Evolutionary conservation across 345 rosid genomes (phyloP), one percentile per base, ranked within the genome.

Genomic region (Gossypium rotundifolium): DNA sequence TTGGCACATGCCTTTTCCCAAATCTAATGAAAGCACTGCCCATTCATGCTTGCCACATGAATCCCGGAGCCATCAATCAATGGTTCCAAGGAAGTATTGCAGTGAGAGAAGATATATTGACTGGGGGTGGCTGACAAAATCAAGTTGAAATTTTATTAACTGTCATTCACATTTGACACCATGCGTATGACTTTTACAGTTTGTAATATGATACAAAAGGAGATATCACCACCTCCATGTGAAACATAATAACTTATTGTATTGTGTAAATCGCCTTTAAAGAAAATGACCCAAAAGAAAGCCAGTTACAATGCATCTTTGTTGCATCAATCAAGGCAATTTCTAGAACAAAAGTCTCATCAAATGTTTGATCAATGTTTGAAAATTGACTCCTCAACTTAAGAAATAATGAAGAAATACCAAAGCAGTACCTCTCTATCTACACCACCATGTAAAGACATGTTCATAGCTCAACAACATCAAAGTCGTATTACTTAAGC

Each of bases 151-250:
- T 11, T 48, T 57, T 22, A 11, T 48, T 3, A 8, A 9, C 58
- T 49, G 72, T 51, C 8, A 27, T 51, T 9, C 12, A 27, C 45
- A 49, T 18, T 54, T 23, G 54, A 40, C 2, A n/a, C 25, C 27
- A 57, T 57, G 61, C 61, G 27, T 13, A 69, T 27, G 59, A 49
- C 59, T 49, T 33, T 69, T 69, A 49, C 45, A 69, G 72, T 69
- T 17, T 6, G 40, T 5, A 33, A 33, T 33, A 33, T 33, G 7
- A 33, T 27, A 27, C 59, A 27, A 27, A 49, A 51, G 48, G 71
- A 13, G 55, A 66, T 38, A 66, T 27, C 40, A 46, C 14, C 71
- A 66, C 40, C 40, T 46, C 40, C 71, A 67, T 67, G 71, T 67
- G 71, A 6, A 67, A 22, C 71, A 46, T 46, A 45, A 67, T 23